Conservation (phyloP, 2,329 filamentous ascomycete genomes). For the Balansia obtecta region DNA sequence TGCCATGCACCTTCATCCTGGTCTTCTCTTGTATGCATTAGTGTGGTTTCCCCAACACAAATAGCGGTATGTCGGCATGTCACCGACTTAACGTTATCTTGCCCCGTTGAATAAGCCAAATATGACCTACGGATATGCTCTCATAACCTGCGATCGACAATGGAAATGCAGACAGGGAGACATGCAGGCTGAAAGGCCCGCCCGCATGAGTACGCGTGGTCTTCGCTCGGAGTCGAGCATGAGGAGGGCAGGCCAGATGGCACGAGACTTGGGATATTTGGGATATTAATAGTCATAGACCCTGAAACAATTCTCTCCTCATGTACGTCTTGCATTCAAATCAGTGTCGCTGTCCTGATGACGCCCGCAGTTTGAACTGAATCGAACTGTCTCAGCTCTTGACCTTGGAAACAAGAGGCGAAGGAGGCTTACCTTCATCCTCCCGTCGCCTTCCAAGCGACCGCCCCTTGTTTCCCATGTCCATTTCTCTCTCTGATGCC, state of each 20-base stretch:
- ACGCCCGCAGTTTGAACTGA: slow-evolving; percentile 6
- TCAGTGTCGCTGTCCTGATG: neutral
- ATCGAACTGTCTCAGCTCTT: slow-evolving; percentile 19
- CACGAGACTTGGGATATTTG: neutral
- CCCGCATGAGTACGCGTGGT: neutral
- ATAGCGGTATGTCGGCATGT: too few relatives aligned
- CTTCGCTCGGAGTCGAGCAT: neutral
- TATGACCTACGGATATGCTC: neutral
- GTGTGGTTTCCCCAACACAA: neutral
- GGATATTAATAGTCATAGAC: neutral
- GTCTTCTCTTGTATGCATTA: neutral
- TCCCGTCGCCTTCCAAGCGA: slow-evolving; percentile 9
- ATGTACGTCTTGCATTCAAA: neutral
- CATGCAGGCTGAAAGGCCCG: neutral
- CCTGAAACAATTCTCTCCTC: neutral
- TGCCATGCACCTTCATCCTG: neutral
- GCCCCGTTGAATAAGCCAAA: neutral
- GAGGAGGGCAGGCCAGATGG: neutral
- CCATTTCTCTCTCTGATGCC: slow-evolving; percentile 11
- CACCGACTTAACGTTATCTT: too few relatives aligned
- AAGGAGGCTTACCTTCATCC: slow-evolving; percentile 4
- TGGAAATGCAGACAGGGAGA: neutral
- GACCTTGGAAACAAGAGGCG: slow-evolving; percentile 17
- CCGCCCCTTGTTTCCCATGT: slow-evolving; percentile 8
- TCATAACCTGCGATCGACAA: neutral